Evolutionary conservation across 305 asterid genomes (phyloP).

Genomic region (Euphrasia arctica): DNA sequence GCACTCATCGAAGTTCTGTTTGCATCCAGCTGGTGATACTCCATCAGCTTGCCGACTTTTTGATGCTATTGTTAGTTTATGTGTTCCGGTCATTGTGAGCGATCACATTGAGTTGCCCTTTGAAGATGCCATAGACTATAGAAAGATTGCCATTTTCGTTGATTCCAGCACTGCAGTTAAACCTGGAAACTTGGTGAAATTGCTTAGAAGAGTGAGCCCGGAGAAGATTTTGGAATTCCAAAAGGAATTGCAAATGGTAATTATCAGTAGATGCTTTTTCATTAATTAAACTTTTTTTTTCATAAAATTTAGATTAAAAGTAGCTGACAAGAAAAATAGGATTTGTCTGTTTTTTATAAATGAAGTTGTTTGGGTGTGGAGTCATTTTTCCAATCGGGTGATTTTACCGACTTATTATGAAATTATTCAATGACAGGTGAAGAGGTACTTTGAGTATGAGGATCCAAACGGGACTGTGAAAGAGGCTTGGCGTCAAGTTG

Average conservation of each 20-base stretch:
- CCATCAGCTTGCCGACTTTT: constrained; percentile 99
- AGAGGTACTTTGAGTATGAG: constrained; percentile 73
- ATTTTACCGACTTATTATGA: constrained; percentile 1
- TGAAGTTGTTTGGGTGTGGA: neutral
- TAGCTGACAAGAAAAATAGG: neutral
- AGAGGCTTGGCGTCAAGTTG: constrained; percentile 76
- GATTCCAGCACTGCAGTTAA: constrained; percentile 66
- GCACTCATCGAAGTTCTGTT: constrained; percentile 88
- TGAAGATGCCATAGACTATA: constrained; percentile 90
- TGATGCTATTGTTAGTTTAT: constrained; percentile 94
- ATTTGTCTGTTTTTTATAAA: neutral
- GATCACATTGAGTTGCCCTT: constrained; percentile 92
- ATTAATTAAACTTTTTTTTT: neutral
- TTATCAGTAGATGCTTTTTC: neutral
- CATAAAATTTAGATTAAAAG: neutral
- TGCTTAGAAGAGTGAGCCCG: constrained; percentile 56
- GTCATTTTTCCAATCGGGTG: neutral
- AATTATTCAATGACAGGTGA: constrained; percentile 45
- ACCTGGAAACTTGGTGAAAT: constrained; percentile 71
- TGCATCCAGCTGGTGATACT: constrained; percentile 99
- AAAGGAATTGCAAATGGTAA: constrained; percentile 72
- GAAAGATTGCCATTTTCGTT: constrained; percentile 77
- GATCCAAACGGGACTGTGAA: constrained; percentile 77
- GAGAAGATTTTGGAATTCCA: constrained; percentile 74
- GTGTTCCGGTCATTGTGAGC: constrained; percentile 87